These are phyloP conservation scores for Arabidopsis suecica DNA, from an alignment of 345 rosid species.

Conservation along the genomic window DNA sequence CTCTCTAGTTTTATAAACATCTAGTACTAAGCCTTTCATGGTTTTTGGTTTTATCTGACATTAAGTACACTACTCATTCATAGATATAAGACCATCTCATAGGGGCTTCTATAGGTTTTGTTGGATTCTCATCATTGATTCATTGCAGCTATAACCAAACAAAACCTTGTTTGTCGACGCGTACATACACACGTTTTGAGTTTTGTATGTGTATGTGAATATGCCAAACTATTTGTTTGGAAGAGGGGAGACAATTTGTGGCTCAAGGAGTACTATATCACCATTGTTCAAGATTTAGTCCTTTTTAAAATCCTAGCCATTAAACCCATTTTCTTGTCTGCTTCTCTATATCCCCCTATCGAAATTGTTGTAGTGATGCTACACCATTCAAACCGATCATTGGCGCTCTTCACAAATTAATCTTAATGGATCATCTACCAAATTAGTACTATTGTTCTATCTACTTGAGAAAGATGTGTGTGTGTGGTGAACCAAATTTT, in stretches of 20 bases:
- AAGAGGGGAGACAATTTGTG: conserved; percentile 43
- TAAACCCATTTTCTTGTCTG: background rate
- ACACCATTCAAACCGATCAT: background rate
- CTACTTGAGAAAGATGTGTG: conserved; percentile 8
- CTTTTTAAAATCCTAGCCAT: conserved; percentile 24
- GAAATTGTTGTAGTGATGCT: background rate
- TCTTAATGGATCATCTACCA: conserved; percentile 7
- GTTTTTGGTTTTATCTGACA: conserved; percentile 38
- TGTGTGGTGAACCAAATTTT: conserved; percentile 2
- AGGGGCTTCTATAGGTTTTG: conserved; percentile 29
- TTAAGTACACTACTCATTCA: conserved; percentile 18
- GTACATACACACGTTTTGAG: conserved; percentile 26
- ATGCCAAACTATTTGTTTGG: conserved; percentile 38
- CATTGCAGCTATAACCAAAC: conserved; percentile 33
- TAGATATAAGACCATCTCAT: conserved; percentile 34
- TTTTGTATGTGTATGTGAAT: conserved; percentile 30
- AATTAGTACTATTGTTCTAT: background rate
- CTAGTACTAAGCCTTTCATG: conserved; percentile 20
- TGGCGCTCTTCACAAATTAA: background rate
- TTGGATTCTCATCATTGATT: conserved; percentile 35
- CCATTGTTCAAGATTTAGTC: conserved; percentile 21
- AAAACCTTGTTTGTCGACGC: conserved; percentile 27
- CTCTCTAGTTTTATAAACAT: conserved; percentile 17
- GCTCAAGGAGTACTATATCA: conserved; percentile 36
- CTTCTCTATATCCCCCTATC: background rate